Conservation (phyloP, 805 yeast species). For the Candida silvicultrix region DNA sequence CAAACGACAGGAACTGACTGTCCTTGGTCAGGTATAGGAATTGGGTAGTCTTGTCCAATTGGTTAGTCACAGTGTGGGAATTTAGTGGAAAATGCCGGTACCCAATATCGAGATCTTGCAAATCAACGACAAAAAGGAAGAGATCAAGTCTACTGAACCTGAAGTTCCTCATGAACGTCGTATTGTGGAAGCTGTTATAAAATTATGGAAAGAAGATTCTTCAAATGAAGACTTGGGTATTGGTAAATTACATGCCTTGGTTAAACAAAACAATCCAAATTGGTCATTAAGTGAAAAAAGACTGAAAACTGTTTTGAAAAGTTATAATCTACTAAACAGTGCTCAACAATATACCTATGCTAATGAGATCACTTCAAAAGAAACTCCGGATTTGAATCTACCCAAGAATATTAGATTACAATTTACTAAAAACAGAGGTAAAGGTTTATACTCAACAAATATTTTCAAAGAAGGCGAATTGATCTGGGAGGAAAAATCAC, state of each 20-base stretch:
- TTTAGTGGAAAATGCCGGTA: background rate
- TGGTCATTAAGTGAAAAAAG: conserved; percentile 64
- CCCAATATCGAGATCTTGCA: conserved; percentile 23
- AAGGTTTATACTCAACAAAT: conserved; percentile 50
- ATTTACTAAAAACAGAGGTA: conserved; percentile 50
- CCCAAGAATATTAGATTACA: conserved; percentile 39
- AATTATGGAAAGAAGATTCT: conserved; percentile 65
- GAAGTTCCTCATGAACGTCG: conserved; percentile 21
- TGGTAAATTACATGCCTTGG: conserved; percentile 42
- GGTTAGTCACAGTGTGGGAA: too few relatives aligned
- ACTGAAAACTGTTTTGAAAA: conserved; percentile 45
- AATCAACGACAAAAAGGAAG: conserved; percentile 21
- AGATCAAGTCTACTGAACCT: conserved; percentile 7
- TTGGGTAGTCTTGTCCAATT: too few relatives aligned
- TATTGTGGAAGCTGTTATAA: conserved; percentile 43
- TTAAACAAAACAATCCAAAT: conserved; percentile 44
- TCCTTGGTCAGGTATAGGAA: too few relatives aligned
- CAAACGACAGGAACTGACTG: too few relatives aligned
- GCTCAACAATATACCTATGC: conserved; percentile 43
- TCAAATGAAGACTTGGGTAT: conserved; percentile 51
- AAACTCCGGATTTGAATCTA: conserved; percentile 36
- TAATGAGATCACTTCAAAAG: conserved; percentile 43
- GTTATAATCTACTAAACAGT: conserved; percentile 45
- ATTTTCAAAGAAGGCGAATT: conserved; percentile 41
- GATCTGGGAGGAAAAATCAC: conserved; percentile 54